Conservation (phyloP, 2,329 filamentous ascomycete species). For the Fusarium mundagurra region DNA sequence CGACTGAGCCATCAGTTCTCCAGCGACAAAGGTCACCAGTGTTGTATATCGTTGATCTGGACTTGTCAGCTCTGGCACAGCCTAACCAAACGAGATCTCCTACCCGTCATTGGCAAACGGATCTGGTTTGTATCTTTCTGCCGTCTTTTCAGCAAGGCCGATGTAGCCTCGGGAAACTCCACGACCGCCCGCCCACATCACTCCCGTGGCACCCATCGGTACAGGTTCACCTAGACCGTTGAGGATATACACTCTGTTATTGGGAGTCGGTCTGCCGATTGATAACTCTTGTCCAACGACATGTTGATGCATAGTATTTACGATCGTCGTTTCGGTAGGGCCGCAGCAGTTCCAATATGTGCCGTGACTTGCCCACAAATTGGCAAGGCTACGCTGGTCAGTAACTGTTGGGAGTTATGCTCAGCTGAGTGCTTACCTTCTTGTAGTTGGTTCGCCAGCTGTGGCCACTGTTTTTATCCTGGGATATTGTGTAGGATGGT, state of each 20-base stretch:
- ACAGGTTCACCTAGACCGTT: conserved; percentile 57
- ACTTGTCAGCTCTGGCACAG: not conserved
- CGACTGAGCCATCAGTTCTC: conserved; percentile 62
- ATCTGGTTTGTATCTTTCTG: conserved; percentile 59
- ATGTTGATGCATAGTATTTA: conserved; percentile 66
- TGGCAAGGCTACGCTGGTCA: conserved; percentile 55
- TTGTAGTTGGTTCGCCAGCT: conserved; percentile 63
- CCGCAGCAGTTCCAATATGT: conserved; percentile 67
- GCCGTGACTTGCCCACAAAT: conserved; percentile 61
- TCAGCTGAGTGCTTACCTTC: conserved; percentile 47
- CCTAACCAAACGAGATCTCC: conserved; percentile 15
- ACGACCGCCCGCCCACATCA: conserved; percentile 66
- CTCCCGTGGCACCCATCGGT: conserved; percentile 57
- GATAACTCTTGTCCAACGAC: conserved; percentile 56
- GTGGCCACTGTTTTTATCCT: conserved; percentile 63
- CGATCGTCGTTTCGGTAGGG: conserved; percentile 68
- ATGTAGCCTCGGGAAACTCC: conserved; percentile 67
- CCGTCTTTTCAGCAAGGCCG: conserved; percentile 61
- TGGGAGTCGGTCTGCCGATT: conserved; percentile 63
- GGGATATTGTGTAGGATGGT: conserved; percentile 56
- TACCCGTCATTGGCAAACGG: conserved; percentile 63
- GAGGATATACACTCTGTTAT: conserved; percentile 61
- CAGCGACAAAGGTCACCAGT: conserved; percentile 68
- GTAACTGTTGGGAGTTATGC: not conserved
- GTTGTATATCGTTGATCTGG: conserved; percentile 60